Evolutionary conservation across 2,329 filamentous ascomycete genomes (phyloP), one percentile per base, ranked within the genome.

Genomic region (Boeremia lycopersici): DNA sequence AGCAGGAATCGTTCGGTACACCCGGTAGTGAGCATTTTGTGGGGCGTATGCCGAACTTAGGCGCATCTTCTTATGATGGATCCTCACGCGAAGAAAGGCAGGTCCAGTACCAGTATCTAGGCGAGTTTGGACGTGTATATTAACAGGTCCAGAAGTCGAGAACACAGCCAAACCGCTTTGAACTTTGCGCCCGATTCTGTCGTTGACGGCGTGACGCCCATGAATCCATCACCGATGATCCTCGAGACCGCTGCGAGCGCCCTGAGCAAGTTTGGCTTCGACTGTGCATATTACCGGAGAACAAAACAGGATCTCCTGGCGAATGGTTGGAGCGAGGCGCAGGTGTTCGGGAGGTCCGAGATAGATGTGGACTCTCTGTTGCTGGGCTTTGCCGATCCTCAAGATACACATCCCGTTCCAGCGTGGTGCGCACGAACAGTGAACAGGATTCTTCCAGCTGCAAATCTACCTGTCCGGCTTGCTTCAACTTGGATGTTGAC

Each of bases 311-410:
- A 73, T 35, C 63, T 73, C 43, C 59, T 74, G 8, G 61, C 62
- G 36, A 71, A 65, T 25, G 71, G 70, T 26, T 74, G 69, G 69
- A 66, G 63, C 33, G 63, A 72, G 44, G 48, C 40, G 25, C 68
- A 73, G 40, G 62, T 74, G 41, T 74, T 73, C 48, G 71, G 71
- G 13, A 58, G 68, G 26, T 63, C 63, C 23, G 71, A 73, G 23
- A 59, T 73, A 19, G 71, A 74, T 39, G 71, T 74, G 12, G 71
- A 74, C 46, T 69, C 69, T 3, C 57, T 73, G n/a, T 55, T 74
- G 36, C 56, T 73, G 38, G 69, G 71, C 1, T 73, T 71, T 39
- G 53, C 60, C 38, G 71, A 74, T 57, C 65, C 69, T 26, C 66
- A 72, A 47, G 71, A 73, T 30, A 59, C 56, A 13, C 71, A 73